Evolutionary conservation across 2,329 filamentous ascomycete genomes (phyloP), one percentile per base, ranked within the genome.

Genomic region (Fusarium begoniae): DNA sequence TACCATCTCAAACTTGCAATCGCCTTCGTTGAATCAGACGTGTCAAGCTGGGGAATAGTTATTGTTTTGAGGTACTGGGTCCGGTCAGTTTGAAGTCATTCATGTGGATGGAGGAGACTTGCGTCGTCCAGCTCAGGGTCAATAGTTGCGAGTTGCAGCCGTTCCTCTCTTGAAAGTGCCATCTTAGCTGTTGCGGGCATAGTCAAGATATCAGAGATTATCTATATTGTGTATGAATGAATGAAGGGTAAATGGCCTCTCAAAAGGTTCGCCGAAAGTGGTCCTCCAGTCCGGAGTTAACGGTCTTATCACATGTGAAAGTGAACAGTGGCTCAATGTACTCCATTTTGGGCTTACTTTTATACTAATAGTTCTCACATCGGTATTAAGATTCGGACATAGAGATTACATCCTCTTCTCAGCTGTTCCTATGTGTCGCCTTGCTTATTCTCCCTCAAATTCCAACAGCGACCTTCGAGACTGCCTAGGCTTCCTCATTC

Each of bases 1-100:
- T 64, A 63, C 57, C 62, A 63, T 63, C 62, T 64, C 24, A 64
- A 32, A 1, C 32, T 24, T n/a, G 30, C 22, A 2, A 64, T 62
- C 7, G 30, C 37, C 11, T 44, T 63, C 5, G 24, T 1, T 6
- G 56, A 24, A 15, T 64, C 24, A 22, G 62, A 64, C 12, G 38
- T 63, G 14, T 64, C 57, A 7, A 63, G 18, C 5, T 44, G 30
- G 5, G 62, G 57, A 64, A 64, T 30, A 0, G 5, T 41, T 4
- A 14, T 37, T 1, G 56, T 20, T 15, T 26, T 32, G 3, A 64
- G 38, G 17, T 63, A 51, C 57, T 51, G 13, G 2, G 9, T 1
- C 4, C 2, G 4, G 9, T 20, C 8, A 43, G 18, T 24, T 12
- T 11, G 2, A 6, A 13, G 6, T 9, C 13, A 37, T 11, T 4